These are phyloP conservation scores for Beauveria medogensis DNA, from an alignment of 2,329 filamentous ascomycete species.

Conservation along the genomic window DNA sequence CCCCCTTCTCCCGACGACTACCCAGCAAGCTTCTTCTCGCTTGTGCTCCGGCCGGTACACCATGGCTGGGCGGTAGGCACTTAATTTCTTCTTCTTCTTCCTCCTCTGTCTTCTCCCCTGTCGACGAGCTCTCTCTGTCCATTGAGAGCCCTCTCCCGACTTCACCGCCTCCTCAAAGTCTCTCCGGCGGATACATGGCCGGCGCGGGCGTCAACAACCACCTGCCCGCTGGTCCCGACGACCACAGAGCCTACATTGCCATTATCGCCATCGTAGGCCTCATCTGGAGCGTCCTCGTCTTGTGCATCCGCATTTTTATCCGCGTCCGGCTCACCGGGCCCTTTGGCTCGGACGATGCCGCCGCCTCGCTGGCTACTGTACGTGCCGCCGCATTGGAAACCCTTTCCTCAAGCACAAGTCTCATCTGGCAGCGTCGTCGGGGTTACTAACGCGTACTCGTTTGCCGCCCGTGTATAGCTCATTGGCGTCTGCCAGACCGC, in stretches of 20 bases:
- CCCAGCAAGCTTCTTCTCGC: not conserved
- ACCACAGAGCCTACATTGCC: conserved; percentile 14
- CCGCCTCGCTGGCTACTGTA: conserved; percentile 14
- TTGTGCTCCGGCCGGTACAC: not conserved
- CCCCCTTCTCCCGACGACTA: not conserved
- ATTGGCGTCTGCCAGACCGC: conserved; percentile 11
- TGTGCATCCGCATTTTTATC: conserved; percentile 14
- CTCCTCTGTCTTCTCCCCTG: not conserved
- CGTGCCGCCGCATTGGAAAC: not conserved
- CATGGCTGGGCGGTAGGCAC: not conserved
- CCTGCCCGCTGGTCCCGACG: conserved; percentile 9
- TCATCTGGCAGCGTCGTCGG: not conserved
- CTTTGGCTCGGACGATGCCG: conserved; percentile 12
- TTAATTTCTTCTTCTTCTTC: not conserved
- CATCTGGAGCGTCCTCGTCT: conserved; percentile 14
- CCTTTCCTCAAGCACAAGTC: not conserved
- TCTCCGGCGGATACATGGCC: not conserved
- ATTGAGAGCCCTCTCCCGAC: not conserved
- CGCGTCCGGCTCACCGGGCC: conserved; percentile 12
- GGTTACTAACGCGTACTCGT: not conserved
- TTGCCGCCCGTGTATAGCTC: not conserved
- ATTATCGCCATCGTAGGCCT: conserved; percentile 13
- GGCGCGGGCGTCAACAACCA: conserved; percentile 3
- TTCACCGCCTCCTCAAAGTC: not conserved
- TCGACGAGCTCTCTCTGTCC: not conserved